A percentile compares a stretch with the other conserved stretches of the same genome.
phyloP scores from a whole-genome alignment of 2,329 filamentous ascomycete species.

The Blastomyces parvus region DNA sequence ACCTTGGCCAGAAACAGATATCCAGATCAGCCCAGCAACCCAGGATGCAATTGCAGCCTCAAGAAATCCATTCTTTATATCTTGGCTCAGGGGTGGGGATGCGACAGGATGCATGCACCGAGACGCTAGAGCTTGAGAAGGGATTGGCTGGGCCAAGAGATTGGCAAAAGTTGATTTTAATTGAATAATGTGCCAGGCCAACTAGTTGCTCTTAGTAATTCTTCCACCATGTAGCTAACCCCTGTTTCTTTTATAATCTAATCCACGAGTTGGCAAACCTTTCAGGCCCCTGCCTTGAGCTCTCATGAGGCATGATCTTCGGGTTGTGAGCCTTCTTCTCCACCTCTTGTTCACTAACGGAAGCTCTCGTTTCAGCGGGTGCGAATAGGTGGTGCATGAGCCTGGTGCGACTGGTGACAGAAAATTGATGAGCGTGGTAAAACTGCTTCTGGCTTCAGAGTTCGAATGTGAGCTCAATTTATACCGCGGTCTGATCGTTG shows the following conservation, averaged over 20 bases:
- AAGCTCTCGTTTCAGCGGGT: too few species aligned
- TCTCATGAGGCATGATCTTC: too few species aligned
- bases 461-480: not conserved
- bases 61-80: not conserved
- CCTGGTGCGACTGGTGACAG: not conserved
- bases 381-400: too few species aligned
- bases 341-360: too few species aligned
- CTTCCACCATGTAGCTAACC: not conserved
- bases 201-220: not conserved
- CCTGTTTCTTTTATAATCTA: too few species aligned
- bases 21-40: not conserved
- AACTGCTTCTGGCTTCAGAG: not conserved
- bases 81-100: not conserved
- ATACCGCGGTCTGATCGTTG: not conserved
- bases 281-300: too few species aligned
- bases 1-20: not conserved
- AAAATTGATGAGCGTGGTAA: not conserved
- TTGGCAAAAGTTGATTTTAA: constrained; percentile 1
- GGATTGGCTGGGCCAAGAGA: not conserved
- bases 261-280: too few species aligned
- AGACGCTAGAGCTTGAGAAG: constrained; percentile 5
- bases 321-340: too few species aligned
- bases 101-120: constrained; percentile 3
- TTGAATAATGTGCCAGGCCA: not conserved
- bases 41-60: not conserved